These are phyloP conservation scores for Picea engelmannii DNA, from an alignment of 83 land plant species.

Conservation along the genomic window DNA sequence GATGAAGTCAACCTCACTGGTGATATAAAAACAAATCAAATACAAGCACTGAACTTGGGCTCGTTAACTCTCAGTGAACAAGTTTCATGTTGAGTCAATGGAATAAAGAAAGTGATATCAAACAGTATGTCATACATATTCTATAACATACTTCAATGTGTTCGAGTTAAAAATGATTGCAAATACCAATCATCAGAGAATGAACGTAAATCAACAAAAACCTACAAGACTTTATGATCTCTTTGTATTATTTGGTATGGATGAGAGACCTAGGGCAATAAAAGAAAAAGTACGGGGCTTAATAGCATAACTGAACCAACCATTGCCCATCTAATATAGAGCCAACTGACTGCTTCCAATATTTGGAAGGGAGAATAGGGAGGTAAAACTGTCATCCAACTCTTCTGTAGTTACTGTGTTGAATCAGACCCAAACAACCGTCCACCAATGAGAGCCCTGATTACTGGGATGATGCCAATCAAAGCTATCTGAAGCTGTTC, in stretches of 20 bases:
- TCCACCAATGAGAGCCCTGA: conserved; percentile 34
- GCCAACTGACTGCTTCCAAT: not conserved
- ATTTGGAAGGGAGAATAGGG: not conserved
- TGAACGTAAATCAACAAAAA: not conserved
- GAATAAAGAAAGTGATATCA: not conserved
- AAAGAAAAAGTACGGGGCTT: not conserved
- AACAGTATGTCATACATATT: conserved; percentile 1
- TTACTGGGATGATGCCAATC: conserved; percentile 57
- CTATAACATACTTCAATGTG: conserved; percentile 1
- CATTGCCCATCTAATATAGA: not conserved
- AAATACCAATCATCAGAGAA: not conserved
- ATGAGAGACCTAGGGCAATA: not conserved
- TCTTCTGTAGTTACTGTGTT: not conserved
- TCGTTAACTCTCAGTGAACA: not conserved
- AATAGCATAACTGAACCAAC: not conserved
- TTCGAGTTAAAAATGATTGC: not conserved
- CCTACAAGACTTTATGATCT: conserved; percentile 3
- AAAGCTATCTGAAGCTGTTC: conserved; percentile 76
- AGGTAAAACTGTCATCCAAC: not conserved
- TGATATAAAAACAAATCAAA: not conserved
- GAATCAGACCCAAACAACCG: conserved; percentile 13
- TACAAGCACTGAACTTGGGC: not conserved
- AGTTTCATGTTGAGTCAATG: not conserved
- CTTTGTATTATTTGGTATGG: not conserved
- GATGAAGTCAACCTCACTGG: not conserved